Evolutionary conservation across 306 rosid genomes (phyloP), one percentile per base, ranked within the genome.

Genomic region (Vachellia pachyceras): DNA sequence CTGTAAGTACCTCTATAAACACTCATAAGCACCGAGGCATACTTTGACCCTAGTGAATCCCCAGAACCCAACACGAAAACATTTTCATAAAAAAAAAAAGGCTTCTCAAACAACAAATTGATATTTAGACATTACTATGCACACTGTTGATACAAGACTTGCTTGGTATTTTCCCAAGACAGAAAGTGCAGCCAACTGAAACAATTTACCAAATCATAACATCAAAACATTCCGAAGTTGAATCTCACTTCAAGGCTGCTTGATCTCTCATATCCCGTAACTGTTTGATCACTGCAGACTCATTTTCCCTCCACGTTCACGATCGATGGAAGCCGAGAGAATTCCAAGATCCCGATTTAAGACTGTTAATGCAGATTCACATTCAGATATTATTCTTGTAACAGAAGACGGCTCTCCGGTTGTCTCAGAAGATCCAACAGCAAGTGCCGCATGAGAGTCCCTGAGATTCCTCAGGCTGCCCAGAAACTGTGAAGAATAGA

Each of bases 311-410:
- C 87, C 95, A 61, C 84, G 91, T 80, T 95, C 97, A 0, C 97
- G 97, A 73, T 94, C 93, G 83, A 92, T 95, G 88, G 99, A 95
- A 82, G 97, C 94, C 3, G 98, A 90, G 60, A 95, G 97, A 85
- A 95, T 90, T 44, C 98, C 97, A 12, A 95, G 98, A 79, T 95
- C 97, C 1, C 88, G 92, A 82, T 95, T 95, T 77, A 95, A 82
- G 89, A 89, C 92, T 17, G 98, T 90, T 83, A 95, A 81, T 15
- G 97, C 91, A 17, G 97, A 90, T 81, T 95, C 97, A 52, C 98
- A 92, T 82, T 95, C 98, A 2, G 97, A 89, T 77, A 92, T 92
- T 87, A 95, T 92, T 79, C 97, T 83, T 29, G 91, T 90, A 14
- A 95, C 95, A 14, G 97, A 91, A 33, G 98, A 95, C 25, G 97